Conservation (phyloP, 192 early-diverging fungal genomes). For the Backusella australiensis region DNA sequence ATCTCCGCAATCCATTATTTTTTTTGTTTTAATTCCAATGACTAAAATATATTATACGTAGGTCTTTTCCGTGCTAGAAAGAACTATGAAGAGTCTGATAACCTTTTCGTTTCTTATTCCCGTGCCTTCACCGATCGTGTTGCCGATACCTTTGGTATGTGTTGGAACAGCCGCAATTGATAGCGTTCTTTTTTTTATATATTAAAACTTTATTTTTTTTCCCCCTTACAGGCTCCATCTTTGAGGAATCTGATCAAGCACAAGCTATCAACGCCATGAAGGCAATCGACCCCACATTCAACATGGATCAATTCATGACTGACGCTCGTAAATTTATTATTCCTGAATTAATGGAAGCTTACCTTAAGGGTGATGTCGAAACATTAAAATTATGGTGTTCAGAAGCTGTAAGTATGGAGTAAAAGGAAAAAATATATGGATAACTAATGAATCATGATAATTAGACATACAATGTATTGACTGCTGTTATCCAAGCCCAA, state of each 20-base stretch:
- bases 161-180: background rate
- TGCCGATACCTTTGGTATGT: slow-evolving; percentile 65
- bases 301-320: slow-evolving; percentile 82
- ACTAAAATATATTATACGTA: slow-evolving; percentile 3
- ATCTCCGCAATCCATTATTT: background rate
- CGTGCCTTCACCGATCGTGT: slow-evolving; percentile 76
- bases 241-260: slow-evolving; percentile 94
- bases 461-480: slow-evolving; percentile 77
- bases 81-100: slow-evolving; percentile 87
- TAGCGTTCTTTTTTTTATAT: background rate
- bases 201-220: background rate
- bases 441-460: background rate
- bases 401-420: slow-evolving; percentile 67
- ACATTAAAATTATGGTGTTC: slow-evolving; percentile 92
- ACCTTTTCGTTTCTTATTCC: slow-evolving; percentile 73
- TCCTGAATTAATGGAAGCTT: slow-evolving; percentile 96
- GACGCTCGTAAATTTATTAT: slow-evolving; percentile 91
- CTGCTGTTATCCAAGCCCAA: slow-evolving; percentile 81
- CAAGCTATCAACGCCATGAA: slow-evolving; percentile 83
- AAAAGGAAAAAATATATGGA: background rate
- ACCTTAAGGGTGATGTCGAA: slow-evolving; percentile 80
- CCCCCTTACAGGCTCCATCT: slow-evolving; percentile 53
- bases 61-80: slow-evolving; percentile 73
- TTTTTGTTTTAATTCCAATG: background rate
- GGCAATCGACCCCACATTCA: slow-evolving; percentile 84